Conservation (phyloP, 1,284 basidiomycete species). For the Cryptococcus wingfieldii region DNA sequence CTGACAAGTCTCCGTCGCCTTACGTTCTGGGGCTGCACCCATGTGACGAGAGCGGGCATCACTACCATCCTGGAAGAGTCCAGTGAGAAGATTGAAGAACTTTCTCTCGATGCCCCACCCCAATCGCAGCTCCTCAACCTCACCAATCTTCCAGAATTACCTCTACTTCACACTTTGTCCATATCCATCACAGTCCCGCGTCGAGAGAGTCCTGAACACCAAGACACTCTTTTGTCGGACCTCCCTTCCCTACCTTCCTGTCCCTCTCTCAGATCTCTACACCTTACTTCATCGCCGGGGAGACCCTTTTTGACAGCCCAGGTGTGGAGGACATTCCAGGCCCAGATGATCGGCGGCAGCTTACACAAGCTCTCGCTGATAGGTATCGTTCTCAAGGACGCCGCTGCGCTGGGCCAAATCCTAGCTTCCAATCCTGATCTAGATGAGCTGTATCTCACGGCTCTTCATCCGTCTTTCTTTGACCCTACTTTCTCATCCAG, state of each 20-base stretch:
- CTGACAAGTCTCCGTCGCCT: constrained; percentile 29
- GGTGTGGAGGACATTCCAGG: constrained; percentile 5
- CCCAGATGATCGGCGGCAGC: constrained; percentile 2
- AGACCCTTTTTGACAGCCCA: constrained; percentile 16
- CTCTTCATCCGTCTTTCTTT: neutral
- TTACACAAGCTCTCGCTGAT: constrained; percentile 32
- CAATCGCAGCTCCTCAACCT: constrained; percentile 20
- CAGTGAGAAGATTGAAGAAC: constrained; percentile 28
- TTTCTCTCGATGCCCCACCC: constrained; percentile 35
- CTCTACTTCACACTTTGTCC: constrained; percentile 24
- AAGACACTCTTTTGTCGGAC: constrained; percentile 11
- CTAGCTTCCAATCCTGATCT: constrained; percentile 15
- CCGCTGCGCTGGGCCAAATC: constrained; percentile 12
- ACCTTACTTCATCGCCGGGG: constrained; percentile 29
- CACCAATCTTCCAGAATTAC: constrained; percentile 20
- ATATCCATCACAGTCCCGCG: constrained; percentile 30
- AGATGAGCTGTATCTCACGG: constrained; percentile 36
- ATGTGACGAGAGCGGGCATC: constrained; percentile 33
- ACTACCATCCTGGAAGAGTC: constrained; percentile 29
- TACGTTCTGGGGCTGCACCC: constrained; percentile 38
- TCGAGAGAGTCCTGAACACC: constrained; percentile 5
- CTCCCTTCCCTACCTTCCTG: constrained; percentile 26
- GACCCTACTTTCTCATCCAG: constrained; percentile 9
- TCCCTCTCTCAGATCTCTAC: constrained; percentile 24
- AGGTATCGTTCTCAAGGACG: constrained; percentile 25